Evolutionary conservation across 2,329 filamentous ascomycete genomes (phyloP), one percentile per base, ranked within the genome.

Genomic region (Cytospora schulzeri): DNA sequence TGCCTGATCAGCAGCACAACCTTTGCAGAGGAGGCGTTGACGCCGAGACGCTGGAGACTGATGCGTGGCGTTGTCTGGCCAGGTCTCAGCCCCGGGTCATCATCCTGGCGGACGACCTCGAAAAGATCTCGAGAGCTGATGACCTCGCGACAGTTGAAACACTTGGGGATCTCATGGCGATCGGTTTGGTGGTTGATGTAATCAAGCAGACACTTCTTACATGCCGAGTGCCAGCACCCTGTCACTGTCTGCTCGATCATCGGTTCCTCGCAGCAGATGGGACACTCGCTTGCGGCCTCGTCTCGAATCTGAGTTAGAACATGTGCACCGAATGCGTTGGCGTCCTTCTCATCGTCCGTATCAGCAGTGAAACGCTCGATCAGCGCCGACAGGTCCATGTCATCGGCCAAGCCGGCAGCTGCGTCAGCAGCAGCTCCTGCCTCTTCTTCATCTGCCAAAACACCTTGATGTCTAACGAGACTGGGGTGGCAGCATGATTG

Each of bases 141-240:
- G 15, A 87, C 83, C 70, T 92, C 91, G 35, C 95, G 90, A 74
- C 95, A 99, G 69, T 91, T 94, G 79, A 97, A 96, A 76, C 95
- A 99, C 12, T 89, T 86, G 1, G 95, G 90, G 0, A 90, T 76
- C 57, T 91, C 85, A 52, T 88, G 88, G 65, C 90, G 92, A 69
- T 92, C 88, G 5, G 84, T 89, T 74, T 97, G 91, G 72, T 97
- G 93, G 68, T 91, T 88, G 72, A 99, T 96, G 70, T 92, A 97
- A 70, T 92, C 88, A 2, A 96, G 80, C n/a, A 98, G 79, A 71
- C 95, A 99, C 67, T 91, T 90, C 77, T 95, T 97, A 80, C 95
- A 99, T 0, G 95, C 93, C 38, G 92, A 96, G 76, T 99, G 95
- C 93, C 95, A 99, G 77, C 95, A 99, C 0, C 92, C 92, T 0